Evolutionary conservation across 164 flowering plant genomes (phyloP), one percentile per base, ranked within the genome.

Genomic region (Liquidambar formosana): DNA sequence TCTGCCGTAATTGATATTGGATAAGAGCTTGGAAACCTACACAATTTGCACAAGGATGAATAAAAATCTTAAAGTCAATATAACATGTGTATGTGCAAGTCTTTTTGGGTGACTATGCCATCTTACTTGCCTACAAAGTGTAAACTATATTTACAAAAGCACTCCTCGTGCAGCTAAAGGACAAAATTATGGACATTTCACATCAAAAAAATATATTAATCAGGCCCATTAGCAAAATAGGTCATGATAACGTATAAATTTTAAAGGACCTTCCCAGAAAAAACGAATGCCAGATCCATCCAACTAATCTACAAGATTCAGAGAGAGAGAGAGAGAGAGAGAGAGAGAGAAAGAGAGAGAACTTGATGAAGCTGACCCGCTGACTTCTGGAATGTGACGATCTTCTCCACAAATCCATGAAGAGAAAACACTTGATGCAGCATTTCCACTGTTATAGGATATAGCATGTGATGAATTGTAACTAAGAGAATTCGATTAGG

Each of bases 371-470:
- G 89, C 97, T 93, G 91, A 95, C 99, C 99, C 76, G 99, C 99
- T 66, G 98, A 90, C 90, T 95, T 95, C 92, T 93, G 98, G 83
- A 95, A 95, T 0, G 99, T 95, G 84, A 95, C 99, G 71, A 95
- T 89, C 93, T 95, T 93, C 90, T 95, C 99, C 77, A 95, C 99
- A 82, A 82, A 86, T 69, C 99, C 99, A 93, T 93, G 87, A 68
- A 97, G 96, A 83, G 97, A 95, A 83, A 93, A 93, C 61, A 95
- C 99, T 91, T 95, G 99, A 83, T 91, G 97, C 82, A 95, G 95
- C 87, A 93, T 98, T 73, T 95, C 99, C 91, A 95, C 98, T 16
- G 95, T 93, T 68, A 93, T 93, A 64, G 98, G 99, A 78, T 95
- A 95, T 78, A 90, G 89, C 97, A 93, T 84, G 83, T 93, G 99